Evolutionary conservation across 106 monocot species (phyloP).

Genomic region (Chionographis japonica): DNA sequence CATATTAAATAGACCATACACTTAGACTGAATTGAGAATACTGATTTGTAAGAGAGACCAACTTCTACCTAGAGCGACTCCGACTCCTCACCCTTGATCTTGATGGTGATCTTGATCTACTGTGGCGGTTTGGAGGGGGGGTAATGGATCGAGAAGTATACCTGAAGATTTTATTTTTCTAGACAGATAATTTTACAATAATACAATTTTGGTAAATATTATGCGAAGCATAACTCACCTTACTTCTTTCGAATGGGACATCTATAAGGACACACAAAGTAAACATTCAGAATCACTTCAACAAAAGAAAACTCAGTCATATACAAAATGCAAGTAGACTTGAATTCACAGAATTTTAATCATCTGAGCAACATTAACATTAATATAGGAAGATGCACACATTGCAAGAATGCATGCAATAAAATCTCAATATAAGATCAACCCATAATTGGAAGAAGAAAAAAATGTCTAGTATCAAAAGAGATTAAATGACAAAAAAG

Average conservation of each 20-base stretch:
- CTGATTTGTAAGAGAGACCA: background rate
- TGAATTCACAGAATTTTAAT: no score
- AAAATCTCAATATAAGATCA: no score
- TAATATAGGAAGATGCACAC: no score
- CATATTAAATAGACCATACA: no score
- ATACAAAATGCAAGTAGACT: no score
- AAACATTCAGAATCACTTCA: background rate
- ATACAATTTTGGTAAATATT: background rate
- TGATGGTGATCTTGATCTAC: constrained; percentile 34
- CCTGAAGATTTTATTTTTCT: constrained; percentile 10
- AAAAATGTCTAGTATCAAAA: no score
- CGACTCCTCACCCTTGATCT: constrained; percentile 43
- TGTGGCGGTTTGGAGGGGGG: background rate
- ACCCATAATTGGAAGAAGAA: no score
- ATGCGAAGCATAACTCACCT: constrained; percentile 11
- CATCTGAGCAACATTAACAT: no score
- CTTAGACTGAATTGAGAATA: background rate
- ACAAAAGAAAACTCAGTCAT: no score
- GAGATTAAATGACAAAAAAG: no score
- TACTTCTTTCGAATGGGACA: constrained; percentile 33
- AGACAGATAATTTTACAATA: background rate
- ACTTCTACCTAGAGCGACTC: constrained; percentile 22
- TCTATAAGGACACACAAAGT: constrained; percentile 7
- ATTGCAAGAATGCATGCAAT: no score
- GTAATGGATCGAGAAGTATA: constrained; percentile 27